phyloP scores from a whole-genome alignment of 768 basidiomycete genomes.

The Russula vinacea region DNA sequence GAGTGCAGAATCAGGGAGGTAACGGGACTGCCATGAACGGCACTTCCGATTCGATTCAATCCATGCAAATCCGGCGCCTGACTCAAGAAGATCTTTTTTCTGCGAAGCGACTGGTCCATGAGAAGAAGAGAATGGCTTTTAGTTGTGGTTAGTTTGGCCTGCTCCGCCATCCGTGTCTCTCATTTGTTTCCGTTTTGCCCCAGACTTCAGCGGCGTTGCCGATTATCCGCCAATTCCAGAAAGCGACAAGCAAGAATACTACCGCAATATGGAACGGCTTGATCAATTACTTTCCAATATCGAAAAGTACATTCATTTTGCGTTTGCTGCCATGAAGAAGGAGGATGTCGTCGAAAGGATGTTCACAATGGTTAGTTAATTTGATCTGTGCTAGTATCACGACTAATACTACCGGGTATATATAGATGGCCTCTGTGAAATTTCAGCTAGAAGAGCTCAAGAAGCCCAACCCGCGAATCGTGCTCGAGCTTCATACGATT shows the following conservation, averaged over 20 bases:
- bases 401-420: background rate
- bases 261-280: constrained; percentile 18
- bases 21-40: background rate
- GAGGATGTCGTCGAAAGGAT: constrained; percentile 3
- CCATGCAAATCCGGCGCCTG: background rate
- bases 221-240: background rate
- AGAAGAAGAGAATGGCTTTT: constrained; percentile 6
- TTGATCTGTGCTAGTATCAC: background rate
- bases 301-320: constrained; percentile 20
- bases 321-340: constrained; percentile 13
- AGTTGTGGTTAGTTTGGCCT: constrained; percentile 1
- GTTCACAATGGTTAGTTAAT: constrained; percentile 16
- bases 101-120: constrained; percentile 8
- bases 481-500: constrained; percentile 28
- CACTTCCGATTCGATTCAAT: no score
- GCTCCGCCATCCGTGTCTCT: background rate
- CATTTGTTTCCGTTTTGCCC: background rate
- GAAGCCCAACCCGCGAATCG: constrained; percentile 22
- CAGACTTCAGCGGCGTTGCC: constrained; percentile 2
- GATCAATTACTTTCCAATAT: constrained; percentile 10
- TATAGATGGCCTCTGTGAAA: constrained; percentile 23
- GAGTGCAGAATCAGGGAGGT: constrained; percentile 3
- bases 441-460: constrained; percentile 21
- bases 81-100: background rate
- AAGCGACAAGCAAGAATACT: constrained; percentile 15